Evolutionary conservation across 2,329 filamentous ascomycete genomes (phyloP), one percentile per base, ranked within the genome.

Genomic region (Didymosphaeria variabile): DNA sequence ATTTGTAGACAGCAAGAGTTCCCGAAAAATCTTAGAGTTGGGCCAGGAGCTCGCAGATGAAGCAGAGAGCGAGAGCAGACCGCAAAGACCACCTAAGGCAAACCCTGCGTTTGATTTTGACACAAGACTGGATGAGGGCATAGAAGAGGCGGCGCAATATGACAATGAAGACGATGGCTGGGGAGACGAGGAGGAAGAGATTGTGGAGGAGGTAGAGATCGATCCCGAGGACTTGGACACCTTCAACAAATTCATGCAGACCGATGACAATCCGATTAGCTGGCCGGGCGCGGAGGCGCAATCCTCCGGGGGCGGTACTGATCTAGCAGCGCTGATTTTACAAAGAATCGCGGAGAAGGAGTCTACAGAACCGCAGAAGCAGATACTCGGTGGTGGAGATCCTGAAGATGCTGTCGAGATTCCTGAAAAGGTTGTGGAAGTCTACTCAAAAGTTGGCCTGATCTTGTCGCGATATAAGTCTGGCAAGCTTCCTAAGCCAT

Each of bases 401-500:
- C 85, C 88, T 1, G 91, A 95, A 66, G 94, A 97, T 63, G 91
- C 93, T 21, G 89, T 93, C 52, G 91, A 97, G 75, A 84, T 99
- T 55, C 93, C 93, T 2, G 90, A 90, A 46, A 97, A 97, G 80
- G 93, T 97, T 15, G 86, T 97, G 17, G 94, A 98, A 75, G 94
- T 97, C 17, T 98, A 96, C 78, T 91, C 91, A 63, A 96, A 97
- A 88, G 90, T 97, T 69, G 94, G 94, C 62, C 84, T 94, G 67
- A 90, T 98, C 62, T 86, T 99, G 61, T 93, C 92, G 29, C 88
- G 94, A 66, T 98, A 97, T 83, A 97, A 97, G 80, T 94, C 91
- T 15, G 95, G 95, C n/a, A 94, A 94, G 67, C 86, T 99, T 34
- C 95, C 95, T 21, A 99, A 99, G 80, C 94, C 94, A 0, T 97